A percentile compares a stretch with the other conserved stretches of the same genome.
Conservation (phyloP, 1,284 basidiomycete genomes). For the Microstroma glucosiphilum region DNA sequence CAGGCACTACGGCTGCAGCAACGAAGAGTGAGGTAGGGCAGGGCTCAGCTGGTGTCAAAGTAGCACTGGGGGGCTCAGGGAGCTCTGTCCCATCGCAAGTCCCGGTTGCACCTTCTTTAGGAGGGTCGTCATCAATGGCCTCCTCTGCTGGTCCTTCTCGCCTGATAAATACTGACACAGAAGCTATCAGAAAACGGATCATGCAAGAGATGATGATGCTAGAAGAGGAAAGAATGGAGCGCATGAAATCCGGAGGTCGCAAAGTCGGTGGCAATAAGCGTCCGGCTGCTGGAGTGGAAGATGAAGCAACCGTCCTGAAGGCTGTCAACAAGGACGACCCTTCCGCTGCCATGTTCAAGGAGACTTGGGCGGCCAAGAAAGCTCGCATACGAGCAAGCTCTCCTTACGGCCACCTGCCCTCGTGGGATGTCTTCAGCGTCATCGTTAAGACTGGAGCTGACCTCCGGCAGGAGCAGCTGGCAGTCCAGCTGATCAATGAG, state of each 20-base stretch:
- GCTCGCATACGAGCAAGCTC: conserved; percentile 84
- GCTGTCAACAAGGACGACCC: conserved; percentile 97
- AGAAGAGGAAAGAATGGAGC: conserved; percentile 90
- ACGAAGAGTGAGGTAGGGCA: conserved; percentile 32
- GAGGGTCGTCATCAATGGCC: not conserved
- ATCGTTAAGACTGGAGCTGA: conserved; percentile 99
- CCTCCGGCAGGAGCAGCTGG: conserved; percentile 92
- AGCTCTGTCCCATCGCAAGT: not conserved
- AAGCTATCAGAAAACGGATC: conserved; percentile 85
- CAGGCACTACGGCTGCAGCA: conserved; percentile 14
- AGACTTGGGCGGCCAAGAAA: conserved; percentile 92
- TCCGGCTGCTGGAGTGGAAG: conserved; percentile 73
- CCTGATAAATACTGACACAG: conserved; percentile 48
- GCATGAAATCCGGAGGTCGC: conserved; percentile 67
- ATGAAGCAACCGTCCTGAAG: conserved; percentile 65
- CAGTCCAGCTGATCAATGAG: conserved; percentile 86
- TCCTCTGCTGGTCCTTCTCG: conserved; percentile 16
- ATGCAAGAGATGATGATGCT: conserved; percentile 98
- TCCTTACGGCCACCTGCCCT: conserved; percentile 90
- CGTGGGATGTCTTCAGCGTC: conserved; percentile 75
- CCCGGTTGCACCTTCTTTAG: not conserved
- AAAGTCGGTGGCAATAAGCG: conserved; percentile 18
- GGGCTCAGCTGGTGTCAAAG: conserved; percentile 29
- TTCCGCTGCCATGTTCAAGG: conserved; percentile 78
- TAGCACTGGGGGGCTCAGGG: not conserved